Base-by-base conservation (phyloP, 2,329 filamentous ascomycete genomes). In the Cercospora canescens region DNA sequence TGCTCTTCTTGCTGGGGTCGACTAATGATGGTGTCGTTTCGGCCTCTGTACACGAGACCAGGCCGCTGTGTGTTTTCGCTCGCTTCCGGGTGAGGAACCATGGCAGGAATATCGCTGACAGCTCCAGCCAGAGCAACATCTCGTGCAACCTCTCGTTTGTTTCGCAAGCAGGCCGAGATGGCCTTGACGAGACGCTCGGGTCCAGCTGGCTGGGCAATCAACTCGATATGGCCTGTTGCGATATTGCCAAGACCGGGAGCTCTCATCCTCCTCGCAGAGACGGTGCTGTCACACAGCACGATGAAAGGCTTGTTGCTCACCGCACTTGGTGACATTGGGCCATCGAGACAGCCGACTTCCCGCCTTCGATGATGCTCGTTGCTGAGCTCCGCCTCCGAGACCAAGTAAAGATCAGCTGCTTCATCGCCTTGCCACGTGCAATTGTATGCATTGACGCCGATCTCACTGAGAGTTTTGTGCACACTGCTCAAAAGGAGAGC, bases 131-230 rank as follows among this genome's bases (percentile, higher is more conserved):
- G 28, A 6, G 63, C 61, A 18, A 57, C 16, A 16, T 58, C 50
- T 37, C 34, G 56, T 18, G 58, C 60, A 32, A 54, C 50, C 14
- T 37, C 52, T 24, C 58, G 55, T 30, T 65, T 66, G 56, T 66
- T 62, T n/a, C 59, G 57, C 26, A 71, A 8, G 48, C 72, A 73
- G 21, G 64, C 61, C 14, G 65, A 56, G 24, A 74, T 65, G 2
- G 71, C 72, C 52, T 71, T 73, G 18, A 62, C 52, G 1, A 74
- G 61, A n/a, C 71, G 64, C 48, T 69, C 67, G 4, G 72, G 69
- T 6, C 71, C 71, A 34, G 68, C 69, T 21, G 72, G 72, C 52
- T 74, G 72, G 6, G 72, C 67, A 6, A 73, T 71, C 41, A 71
- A 69, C 55, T 73, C 71, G 37, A 73, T 64, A 14, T 68, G 64